Conservation (phyloP, 2,329 filamentous ascomycete species). For the Trichoderma sp. region DNA sequence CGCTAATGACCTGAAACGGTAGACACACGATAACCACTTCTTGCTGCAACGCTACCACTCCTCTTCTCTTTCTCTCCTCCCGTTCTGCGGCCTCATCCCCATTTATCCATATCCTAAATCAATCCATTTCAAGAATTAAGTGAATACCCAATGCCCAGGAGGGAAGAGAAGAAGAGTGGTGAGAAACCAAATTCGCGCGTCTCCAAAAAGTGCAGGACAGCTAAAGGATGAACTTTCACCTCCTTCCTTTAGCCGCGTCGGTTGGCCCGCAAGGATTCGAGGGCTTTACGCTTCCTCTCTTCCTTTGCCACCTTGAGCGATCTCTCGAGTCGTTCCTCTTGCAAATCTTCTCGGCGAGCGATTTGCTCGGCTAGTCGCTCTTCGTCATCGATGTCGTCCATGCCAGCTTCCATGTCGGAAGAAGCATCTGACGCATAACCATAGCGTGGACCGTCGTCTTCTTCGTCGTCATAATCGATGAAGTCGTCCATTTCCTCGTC, state of each 20-base stretch:
- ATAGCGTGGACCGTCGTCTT: conserved; percentile 45
- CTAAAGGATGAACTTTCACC: neutral
- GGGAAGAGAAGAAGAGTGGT: neutral
- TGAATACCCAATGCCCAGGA: neutral
- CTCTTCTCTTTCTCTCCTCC: neutral
- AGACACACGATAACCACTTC: neutral
- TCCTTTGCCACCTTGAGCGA: conserved; percentile 61
- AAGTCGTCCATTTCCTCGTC: conserved; percentile 62
- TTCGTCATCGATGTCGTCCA: conserved; percentile 70
- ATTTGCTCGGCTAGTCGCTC: conserved; percentile 59
- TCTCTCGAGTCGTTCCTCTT: conserved; percentile 61
- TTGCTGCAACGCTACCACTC: neutral
- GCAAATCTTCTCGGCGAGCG: conserved; percentile 65
- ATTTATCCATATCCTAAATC: neutral
- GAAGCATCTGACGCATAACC: conserved; percentile 63
- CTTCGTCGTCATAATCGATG: conserved; percentile 59
- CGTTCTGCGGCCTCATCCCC: neutral
- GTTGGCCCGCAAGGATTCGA: conserved; percentile 36
- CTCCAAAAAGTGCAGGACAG: neutral
- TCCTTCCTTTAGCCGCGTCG: conserved; percentile 26
- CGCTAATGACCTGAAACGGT: conserved; percentile 34
- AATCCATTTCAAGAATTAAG: neutral
- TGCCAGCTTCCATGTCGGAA: conserved; percentile 75
- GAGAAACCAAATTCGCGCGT: neutral
- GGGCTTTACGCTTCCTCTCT: conserved; percentile 45